Evolutionary conservation across 2,329 filamentous ascomycete species (phyloP), one percentile per base, ranked within the genome.

Genomic region (Raffaelea arxii): DNA sequence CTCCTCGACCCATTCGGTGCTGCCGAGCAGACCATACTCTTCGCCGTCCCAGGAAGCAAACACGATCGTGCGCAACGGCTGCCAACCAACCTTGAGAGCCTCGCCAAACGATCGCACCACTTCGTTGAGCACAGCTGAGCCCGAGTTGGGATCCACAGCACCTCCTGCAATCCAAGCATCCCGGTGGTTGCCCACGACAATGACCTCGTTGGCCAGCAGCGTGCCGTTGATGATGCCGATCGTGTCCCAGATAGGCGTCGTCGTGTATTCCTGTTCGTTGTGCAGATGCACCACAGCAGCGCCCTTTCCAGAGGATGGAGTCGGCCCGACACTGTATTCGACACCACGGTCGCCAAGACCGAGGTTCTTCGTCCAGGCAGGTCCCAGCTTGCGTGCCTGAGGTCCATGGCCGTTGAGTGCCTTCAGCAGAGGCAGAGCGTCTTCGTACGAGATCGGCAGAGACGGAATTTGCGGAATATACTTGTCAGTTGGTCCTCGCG

Each of bases 1-100:
- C 54, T 95, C 87, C 59, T 95, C 89, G 0, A 95, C 87, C 88
- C 89, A 95, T 59, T 95, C 90, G 0, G 90, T 94, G 45, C 82
- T 88, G 4, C 90, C 90, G 14, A 95, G 64, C 5, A 95, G 73
- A 1, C 85, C 87, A 54, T 95, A 94, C 63, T 95, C 89, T 64
- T 88, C 84, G 25, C 82, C 83, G 52, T 88, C 84, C 84, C 83
- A 87, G 60, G 78, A 83, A 21, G 85, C 89, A 59, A 96, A 91
- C 36, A 96, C 86, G 47, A 97, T 87, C 0, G 91, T 97, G 21
- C 91, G 83, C 19, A 89, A 72, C 0, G 92, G 86, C 62, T 83
- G 87, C 86, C 86, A 94, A 14, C 86, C 87, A 21, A 70, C 72
- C 18, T 78, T 70, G 2, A 86, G 61, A 18, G 86, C 84, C 44